A percentile compares a stretch with the other conserved stretches of the same genome.
Evolutionary conservation across 768 basidiomycete species (phyloP).

Genomic region (Lyophyllum decastes): DNA sequence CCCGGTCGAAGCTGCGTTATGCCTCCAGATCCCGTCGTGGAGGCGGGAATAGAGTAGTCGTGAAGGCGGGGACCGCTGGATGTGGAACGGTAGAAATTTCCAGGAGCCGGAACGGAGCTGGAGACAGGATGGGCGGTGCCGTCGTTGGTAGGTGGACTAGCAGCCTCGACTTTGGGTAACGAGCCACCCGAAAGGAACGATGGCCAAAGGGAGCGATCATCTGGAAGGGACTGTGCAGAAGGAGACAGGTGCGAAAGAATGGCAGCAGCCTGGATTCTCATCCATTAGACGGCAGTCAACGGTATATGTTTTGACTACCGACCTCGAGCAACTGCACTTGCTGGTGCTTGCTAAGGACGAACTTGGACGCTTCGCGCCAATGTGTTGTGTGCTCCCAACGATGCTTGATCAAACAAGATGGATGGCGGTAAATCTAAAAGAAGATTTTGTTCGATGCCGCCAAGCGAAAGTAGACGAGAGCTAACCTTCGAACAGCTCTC

Average conservation of each 20-base stretch:
- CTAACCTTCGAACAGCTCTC: conserved; percentile 92
- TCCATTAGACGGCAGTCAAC: not conserved
- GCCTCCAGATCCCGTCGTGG: conserved; percentile 32
- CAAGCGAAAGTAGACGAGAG: conserved; percentile 9
- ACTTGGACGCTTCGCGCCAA: conserved; percentile 91
- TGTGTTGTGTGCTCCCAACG: conserved; percentile 98
- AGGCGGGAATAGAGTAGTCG: conserved; percentile 56
- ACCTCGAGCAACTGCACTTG: conserved; percentile 97
- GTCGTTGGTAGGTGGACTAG: conserved; percentile 15
- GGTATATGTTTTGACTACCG: conserved; percentile 11
- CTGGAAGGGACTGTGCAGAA: conserved; percentile 73
- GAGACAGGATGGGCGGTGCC: conserved; percentile 35
- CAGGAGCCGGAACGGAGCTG: conserved; percentile 52
- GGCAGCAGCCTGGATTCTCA: conserved; percentile 71
- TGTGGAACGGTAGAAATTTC: conserved; percentile 24
- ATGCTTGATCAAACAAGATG: conserved; percentile 94
- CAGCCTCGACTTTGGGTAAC: conserved; percentile 51
- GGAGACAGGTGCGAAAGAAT: conserved; percentile 89
- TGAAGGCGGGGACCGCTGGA: conserved; percentile 63
- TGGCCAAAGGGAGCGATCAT: conserved; percentile 93
- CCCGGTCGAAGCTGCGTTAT: conserved; percentile 66
- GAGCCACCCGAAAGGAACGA: conserved; percentile 74
- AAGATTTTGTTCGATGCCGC: conserved; percentile 8
- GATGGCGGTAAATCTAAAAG: conserved; percentile 81
- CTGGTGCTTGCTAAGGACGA: conserved; percentile 93